Conservation (phyloP, 345 rosid genomes). For the Populus simonii region DNA sequence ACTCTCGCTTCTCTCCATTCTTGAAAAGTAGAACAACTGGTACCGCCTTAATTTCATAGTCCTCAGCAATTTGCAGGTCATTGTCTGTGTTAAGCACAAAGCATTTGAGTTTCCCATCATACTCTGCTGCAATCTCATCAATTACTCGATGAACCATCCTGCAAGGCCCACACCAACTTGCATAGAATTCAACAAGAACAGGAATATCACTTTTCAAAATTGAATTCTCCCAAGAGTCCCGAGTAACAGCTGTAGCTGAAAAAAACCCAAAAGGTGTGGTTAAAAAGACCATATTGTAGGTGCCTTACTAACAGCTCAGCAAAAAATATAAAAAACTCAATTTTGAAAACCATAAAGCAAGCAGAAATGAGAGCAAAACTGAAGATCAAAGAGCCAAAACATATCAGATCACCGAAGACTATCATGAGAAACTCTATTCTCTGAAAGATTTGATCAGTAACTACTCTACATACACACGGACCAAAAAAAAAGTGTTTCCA, state of each 20-base stretch:
- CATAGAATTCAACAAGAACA: conserved; percentile 83
- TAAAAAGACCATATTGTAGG: conserved; percentile 7
- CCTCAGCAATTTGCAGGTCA: conserved; percentile 65
- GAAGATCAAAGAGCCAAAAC: neutral
- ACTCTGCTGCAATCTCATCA: conserved; percentile 77
- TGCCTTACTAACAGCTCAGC: neutral
- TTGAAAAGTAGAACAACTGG: conserved; percentile 88
- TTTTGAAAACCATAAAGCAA: conserved; percentile 6
- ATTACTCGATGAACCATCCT: conserved; percentile 59
- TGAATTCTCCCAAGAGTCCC: conserved; percentile 60
- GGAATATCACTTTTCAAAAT: conserved; percentile 64
- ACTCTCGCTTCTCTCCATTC: conserved; percentile 71
- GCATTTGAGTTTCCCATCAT: conserved; percentile 66
- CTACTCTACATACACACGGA: neutral
- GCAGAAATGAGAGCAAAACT: neutral
- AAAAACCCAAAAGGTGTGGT: conserved; percentile 12
- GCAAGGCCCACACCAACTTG: conserved; percentile 76
- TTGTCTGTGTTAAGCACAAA: conserved; percentile 67
- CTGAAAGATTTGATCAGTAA: neutral
- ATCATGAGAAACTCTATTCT: neutral
- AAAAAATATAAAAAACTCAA: neutral
- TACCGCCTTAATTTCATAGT: conserved; percentile 79
- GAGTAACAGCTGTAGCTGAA: conserved; percentile 61
- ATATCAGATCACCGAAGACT: neutral
- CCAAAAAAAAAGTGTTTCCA: no score